Evolutionary conservation across 164 flowering plant genomes (phyloP), one percentile per base, ranked within the genome.

Genomic region (Buxus sempervirens): DNA sequence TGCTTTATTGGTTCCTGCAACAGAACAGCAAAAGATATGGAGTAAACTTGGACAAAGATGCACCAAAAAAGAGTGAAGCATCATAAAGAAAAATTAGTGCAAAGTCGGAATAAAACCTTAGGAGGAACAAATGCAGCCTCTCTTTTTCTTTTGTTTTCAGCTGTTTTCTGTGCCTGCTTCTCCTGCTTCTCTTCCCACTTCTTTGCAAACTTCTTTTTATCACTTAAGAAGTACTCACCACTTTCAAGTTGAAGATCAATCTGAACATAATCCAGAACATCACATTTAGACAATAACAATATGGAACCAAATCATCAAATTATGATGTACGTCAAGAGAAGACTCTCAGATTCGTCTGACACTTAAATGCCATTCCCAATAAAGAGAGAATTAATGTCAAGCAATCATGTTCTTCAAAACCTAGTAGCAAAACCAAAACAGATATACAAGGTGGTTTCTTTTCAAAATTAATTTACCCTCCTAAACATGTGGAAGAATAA

Each of bases 171-270:
- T 41, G 94, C 82, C 71, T 95, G 98, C 77, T 92, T 86, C 76
- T 89, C 90, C 78, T 80, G 92, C 82, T 82, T 90, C 75, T 88
- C 97, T 70, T 79, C 86, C 97, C 96, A 92, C 67, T 85, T 82
- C 90, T 89, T 95, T 19, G 82, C 87, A 1, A 67, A 72, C 74
- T 95, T 95, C 82, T 75, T 86, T 68, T 83, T 60, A 62, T 89
- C 90, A 66, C 85, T 85, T 63, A 90, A 73, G 82, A 95, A 95
- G 80, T 89, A 92, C 66, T 95, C 96, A 63, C 97, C 98, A 70
- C 84, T 88, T 77, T 86, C 97, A 65, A 95, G 72, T 89, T 85
- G 86, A 58, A 78, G 48, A 63, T 95, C 98, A 78, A 86, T 70
- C 98, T 94, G 80, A 56, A 69, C 59, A 16, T 27, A 28, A 27